These are phyloP conservation scores for Neltuma alba DNA, from an alignment of 306 rosid genomes.

Conservation along the genomic window DNA sequence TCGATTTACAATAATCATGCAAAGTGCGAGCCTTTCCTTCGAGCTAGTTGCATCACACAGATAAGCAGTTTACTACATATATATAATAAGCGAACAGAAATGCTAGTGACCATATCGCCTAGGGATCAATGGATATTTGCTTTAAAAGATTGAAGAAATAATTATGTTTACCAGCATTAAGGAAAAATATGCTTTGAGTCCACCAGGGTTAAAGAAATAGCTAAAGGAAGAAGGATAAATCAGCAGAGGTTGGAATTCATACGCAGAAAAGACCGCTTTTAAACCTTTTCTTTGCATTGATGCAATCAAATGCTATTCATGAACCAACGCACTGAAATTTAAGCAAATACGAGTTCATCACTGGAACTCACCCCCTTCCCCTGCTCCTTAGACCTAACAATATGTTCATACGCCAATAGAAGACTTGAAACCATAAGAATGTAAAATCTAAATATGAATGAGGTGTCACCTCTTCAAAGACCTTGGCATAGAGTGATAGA, in stretches of 20 bases:
- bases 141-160: background rate
- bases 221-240: background rate
- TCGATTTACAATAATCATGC: slow-evolving; percentile 32
- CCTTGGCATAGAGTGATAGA: slow-evolving; percentile 79
- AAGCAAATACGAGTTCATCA: background rate
- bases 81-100: slow-evolving; percentile 10
- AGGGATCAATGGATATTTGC: background rate
- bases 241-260: background rate
- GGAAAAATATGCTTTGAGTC: background rate
- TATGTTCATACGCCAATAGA: slow-evolving; percentile 11
- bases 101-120: background rate
- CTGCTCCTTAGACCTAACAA: background rate
- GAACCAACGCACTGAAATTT: background rate
- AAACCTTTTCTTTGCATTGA: background rate
- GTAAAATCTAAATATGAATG: slow-evolving; percentile 7
- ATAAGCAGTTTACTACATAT: background rate
- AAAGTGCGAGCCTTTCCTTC: slow-evolving; percentile 16
- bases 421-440: background rate
- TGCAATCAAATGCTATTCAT: background rate
- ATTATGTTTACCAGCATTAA: background rate
- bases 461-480: slow-evolving; percentile 85
- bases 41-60: background rate
- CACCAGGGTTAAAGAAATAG: background rate
- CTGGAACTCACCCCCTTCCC: background rate
- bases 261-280: background rate